A percentile compares a stretch with the other conserved stretches of the same genome.
These are phyloP conservation scores for Phytophthora uliginosa DNA, from an alignment of 352 stramenopile species.

Conservation along the genomic window DNA sequence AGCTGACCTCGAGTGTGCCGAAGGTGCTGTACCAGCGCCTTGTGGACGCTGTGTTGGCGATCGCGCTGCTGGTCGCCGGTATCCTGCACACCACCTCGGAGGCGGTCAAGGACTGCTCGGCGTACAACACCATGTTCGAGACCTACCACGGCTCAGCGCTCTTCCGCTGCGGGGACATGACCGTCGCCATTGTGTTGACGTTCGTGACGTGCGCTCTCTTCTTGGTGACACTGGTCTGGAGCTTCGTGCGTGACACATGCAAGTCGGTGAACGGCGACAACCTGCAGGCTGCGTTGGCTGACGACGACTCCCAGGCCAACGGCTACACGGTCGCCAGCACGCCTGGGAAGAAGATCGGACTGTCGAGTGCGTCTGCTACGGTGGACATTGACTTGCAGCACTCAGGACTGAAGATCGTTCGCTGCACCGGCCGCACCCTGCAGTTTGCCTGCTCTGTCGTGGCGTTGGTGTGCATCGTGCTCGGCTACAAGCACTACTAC, in stretches of 20 bases:
- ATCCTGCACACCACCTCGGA: conserved; percentile 45
- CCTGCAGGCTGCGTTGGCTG: conserved; percentile 26
- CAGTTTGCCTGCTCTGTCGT: conserved; percentile 48
- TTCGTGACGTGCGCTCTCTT: conserved; percentile 53
- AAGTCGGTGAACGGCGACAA: conserved; percentile 33
- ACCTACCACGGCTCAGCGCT: conserved; percentile 51
- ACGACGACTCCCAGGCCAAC: conserved; percentile 39
- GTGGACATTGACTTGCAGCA: conserved; percentile 34
- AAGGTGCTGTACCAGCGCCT: conserved; percentile 46
- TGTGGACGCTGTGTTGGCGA: conserved; percentile 35
- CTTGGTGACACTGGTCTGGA: conserved; percentile 42
- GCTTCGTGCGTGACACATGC: conserved; percentile 39
- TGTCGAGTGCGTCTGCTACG: conserved; percentile 11
- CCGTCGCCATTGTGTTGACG: conserved; percentile 43
- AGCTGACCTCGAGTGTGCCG: conserved; percentile 25
- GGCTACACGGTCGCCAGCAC: conserved; percentile 40
- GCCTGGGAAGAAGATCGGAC: conserved; percentile 36
- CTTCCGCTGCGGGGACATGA: conserved; percentile 60
- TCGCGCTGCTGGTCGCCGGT: conserved; percentile 45
- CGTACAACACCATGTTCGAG: conserved; percentile 54
- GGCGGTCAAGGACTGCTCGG: conserved; percentile 45
- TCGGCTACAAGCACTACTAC: conserved; percentile 59
- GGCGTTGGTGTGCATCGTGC: conserved; percentile 39
- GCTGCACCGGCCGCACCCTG: conserved; percentile 38
- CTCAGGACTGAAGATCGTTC: conserved; percentile 41